phyloP scores from a whole-genome alignment of 2,329 filamentous ascomycete species.

The Purpureocillium lavendulum region DNA sequence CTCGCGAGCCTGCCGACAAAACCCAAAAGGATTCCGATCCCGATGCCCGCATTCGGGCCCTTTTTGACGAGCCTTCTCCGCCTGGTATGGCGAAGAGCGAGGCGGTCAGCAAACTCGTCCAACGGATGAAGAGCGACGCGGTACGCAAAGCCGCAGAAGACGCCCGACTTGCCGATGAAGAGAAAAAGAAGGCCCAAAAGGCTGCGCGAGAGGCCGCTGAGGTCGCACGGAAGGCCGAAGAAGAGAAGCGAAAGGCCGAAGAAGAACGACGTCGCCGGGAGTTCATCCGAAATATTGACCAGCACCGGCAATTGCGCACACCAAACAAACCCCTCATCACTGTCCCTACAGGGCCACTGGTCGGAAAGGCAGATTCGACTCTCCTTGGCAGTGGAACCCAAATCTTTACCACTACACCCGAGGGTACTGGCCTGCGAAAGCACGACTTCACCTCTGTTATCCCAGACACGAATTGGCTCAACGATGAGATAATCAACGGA shows the following conservation, averaged over 20 bases:
- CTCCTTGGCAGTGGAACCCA: constrained; percentile 23
- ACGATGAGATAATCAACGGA: constrained; percentile 68
- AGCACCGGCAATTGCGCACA: constrained; percentile 20
- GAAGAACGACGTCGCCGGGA: constrained; percentile 15
- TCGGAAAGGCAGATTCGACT: constrained; percentile 16
- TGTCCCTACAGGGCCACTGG: constrained; percentile 19
- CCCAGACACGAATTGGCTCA: constrained; percentile 55
- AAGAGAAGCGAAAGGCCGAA: constrained; percentile 13
- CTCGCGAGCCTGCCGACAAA: neutral
- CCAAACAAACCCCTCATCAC: constrained; percentile 17
- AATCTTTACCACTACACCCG: constrained; percentile 35
- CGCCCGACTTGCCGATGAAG: constrained; percentile 15
- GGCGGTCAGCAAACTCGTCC: constrained; percentile 11
- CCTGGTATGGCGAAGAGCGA: constrained; percentile 18
- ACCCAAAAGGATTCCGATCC: neutral
- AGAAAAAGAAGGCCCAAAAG: constrained; percentile 17
- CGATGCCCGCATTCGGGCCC: constrained; percentile 13
- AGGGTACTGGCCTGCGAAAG: constrained; percentile 38
- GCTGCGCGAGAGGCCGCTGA: constrained; percentile 5
- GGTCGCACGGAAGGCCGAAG: constrained; percentile 1
- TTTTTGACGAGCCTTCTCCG: constrained; percentile 17
- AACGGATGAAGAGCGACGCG: constrained; percentile 7
- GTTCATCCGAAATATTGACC: constrained; percentile 18
- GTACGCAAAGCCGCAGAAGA: constrained; percentile 14
- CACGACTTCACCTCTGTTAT: constrained; percentile 60